Percentiles rank a stretch among this genome's conserved stretches.
Conservation (phyloP, 108 stramenopile species). For the Cyclotella baltica region DNA sequence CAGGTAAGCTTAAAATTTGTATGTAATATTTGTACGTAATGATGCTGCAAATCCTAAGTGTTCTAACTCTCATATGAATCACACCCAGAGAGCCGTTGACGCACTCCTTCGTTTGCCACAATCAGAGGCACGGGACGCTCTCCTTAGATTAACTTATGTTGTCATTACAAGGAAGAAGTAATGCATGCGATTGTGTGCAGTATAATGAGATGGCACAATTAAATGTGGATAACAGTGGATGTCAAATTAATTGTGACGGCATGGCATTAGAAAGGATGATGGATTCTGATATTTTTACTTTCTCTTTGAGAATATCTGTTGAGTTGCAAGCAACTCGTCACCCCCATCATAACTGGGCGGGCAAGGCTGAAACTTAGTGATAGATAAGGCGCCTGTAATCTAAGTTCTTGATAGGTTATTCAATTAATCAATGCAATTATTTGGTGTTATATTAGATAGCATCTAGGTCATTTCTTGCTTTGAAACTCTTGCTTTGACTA, state of each 20-base stretch:
- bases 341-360: background rate
- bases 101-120: conserved; percentile 88
- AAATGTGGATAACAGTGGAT: background rate
- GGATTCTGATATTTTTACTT: background rate
- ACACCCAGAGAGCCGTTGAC: conserved; percentile 80
- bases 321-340: background rate
- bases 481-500: too few species aligned
- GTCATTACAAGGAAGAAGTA: conserved; percentile 95
- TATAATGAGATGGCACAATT: background rate
- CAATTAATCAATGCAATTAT: too few species aligned
- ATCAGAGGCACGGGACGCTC: conserved; percentile 87
- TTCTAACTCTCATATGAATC: background rate
- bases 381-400: background rate
- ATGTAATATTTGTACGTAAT: background rate
- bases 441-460: too few species aligned
- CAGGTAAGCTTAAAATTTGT: conserved; percentile 59
- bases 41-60: background rate
- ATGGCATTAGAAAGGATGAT: background rate
- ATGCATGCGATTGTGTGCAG: background rate
- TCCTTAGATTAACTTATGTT: conserved; percentile 87
- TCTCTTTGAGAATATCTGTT: background rate
- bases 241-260: background rate
- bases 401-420: too few species aligned
- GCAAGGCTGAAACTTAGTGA: background rate
- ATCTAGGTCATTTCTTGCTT: too few species aligned